Evolutionary conservation across 148 eudicot genomes (phyloP).

Genomic region (Spergularia marina): DNA sequence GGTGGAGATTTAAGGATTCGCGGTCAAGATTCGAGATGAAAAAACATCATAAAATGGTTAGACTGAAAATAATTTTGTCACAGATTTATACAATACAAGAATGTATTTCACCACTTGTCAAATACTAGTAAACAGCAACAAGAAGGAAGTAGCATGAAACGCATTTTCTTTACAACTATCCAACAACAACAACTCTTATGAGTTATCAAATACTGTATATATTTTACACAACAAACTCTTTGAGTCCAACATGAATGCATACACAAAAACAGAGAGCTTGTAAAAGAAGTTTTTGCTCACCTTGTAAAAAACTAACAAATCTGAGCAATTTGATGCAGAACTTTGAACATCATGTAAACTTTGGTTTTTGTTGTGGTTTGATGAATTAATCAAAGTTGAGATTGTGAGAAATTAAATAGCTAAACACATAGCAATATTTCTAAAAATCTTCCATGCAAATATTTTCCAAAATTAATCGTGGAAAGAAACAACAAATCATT

Average conservation of each 20-base stretch:
- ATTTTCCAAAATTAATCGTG: background rate
- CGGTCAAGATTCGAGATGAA: too few relatives aligned
- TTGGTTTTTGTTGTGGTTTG: too few relatives aligned
- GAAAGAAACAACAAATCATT: background rate
- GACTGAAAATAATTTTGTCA: background rate
- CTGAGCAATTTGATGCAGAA: conserved; percentile 6
- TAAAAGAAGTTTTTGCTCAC: background rate
- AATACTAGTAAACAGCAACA: background rate
- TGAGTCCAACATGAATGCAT: background rate
- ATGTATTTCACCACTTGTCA: background rate
- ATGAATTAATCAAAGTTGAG: background rate
- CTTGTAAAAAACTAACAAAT: background rate
- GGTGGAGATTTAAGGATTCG: too few relatives aligned
- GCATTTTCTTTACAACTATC: too few relatives aligned
- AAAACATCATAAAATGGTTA: background rate
- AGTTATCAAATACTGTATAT: background rate
- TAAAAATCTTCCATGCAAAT: too few relatives aligned
- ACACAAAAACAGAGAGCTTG: background rate
- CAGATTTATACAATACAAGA: background rate
- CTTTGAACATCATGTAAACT: background rate
- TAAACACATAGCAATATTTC: background rate
- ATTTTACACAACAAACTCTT: conserved; percentile 1
- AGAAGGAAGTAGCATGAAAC: background rate
- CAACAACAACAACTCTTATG: background rate
- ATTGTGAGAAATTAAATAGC: conserved; percentile 11